These are phyloP conservation scores for Arthrobotrys sinensis DNA, from an alignment of 2,329 filamentous ascomycete genomes.

Conservation along the genomic window DNA sequence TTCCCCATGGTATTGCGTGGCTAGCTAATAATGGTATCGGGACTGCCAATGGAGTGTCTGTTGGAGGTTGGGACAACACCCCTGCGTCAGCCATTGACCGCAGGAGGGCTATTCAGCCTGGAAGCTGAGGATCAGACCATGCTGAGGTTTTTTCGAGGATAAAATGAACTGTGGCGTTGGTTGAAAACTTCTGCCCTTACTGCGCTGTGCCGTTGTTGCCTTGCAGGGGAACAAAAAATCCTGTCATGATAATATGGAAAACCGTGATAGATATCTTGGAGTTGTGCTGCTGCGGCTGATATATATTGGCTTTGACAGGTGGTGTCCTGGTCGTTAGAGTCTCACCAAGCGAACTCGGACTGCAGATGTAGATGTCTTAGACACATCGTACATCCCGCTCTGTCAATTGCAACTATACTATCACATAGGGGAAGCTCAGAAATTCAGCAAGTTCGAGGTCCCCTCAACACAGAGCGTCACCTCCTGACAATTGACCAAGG, in stretches of 20 bases:
- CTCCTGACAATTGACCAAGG: slow-evolving; percentile 20
- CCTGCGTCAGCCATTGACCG: slow-evolving; percentile 23
- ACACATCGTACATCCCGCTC: slow-evolving; percentile 34
- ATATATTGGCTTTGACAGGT: slow-evolving; percentile 38
- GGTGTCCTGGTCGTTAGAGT: slow-evolving; percentile 41
- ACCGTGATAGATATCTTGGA: slow-evolving; percentile 11
- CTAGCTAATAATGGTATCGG: slow-evolving; percentile 11
- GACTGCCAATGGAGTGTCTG: slow-evolving; percentile 18
- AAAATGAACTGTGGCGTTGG: slow-evolving; percentile 55
- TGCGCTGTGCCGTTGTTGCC: slow-evolving; percentile 32
- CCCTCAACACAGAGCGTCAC: slow-evolving; percentile 8
- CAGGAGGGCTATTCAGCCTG: slow-evolving; percentile 51
- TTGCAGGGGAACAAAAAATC: slow-evolving; percentile 37
- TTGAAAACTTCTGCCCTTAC: slow-evolving; percentile 29
- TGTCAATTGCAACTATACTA: background rate
- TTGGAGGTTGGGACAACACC: slow-evolving; percentile 32
- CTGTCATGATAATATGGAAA: slow-evolving; percentile 22
- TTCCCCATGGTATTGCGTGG: slow-evolving; percentile 17
- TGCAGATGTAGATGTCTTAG: slow-evolving; percentile 39
- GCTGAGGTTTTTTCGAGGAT: slow-evolving; percentile 43
- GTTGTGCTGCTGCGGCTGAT: slow-evolving; percentile 38
- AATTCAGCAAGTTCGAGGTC: background rate
- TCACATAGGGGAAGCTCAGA: slow-evolving; percentile 13
- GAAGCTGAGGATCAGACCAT: slow-evolving; percentile 51
- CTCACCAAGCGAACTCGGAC: slow-evolving; percentile 49